A percentile compares a stretch with the other conserved stretches of the same genome.
Evolutionary conservation across 2,329 filamentous ascomycete species (phyloP).

Genomic region (Pyrenochaeta sp.): DNA sequence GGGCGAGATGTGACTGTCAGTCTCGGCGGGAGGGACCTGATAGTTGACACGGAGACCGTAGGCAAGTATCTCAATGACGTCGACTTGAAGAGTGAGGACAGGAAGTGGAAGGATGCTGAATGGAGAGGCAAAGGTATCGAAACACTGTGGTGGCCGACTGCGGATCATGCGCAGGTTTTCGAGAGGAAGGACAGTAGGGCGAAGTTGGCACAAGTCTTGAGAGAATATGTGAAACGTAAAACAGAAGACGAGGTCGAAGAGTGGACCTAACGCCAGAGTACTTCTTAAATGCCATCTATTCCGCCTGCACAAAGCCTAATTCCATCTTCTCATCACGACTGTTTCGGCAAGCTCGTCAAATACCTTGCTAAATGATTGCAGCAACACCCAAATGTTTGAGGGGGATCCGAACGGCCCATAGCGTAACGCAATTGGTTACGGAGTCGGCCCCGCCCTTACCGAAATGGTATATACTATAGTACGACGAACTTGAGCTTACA

Average conservation of each 20-base stretch:
- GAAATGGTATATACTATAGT: slow-evolving; percentile 16
- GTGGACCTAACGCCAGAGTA: not conserved
- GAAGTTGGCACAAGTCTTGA: slow-evolving; percentile 36
- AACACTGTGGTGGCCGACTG: slow-evolving; percentile 66
- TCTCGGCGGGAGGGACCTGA: slow-evolving; percentile 68
- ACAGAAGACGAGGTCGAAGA: slow-evolving; percentile 11
- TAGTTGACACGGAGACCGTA: slow-evolving; percentile 68
- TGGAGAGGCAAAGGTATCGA: slow-evolving; percentile 59
- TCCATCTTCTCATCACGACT: slow-evolving; percentile 7
- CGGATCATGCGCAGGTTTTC: slow-evolving; percentile 69
- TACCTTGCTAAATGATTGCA: not conserved
- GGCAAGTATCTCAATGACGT: slow-evolving; percentile 63
- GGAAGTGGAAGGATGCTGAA: slow-evolving; percentile 43
- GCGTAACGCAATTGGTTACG: slow-evolving; percentile 8
- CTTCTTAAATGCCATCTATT: not conserved
- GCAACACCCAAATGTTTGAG: slow-evolving; percentile 6
- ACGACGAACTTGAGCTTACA: slow-evolving; percentile 1
- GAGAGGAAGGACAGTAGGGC: slow-evolving; percentile 35
- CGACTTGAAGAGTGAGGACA: slow-evolving; percentile 39
- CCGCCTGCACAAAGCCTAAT: not conserved
- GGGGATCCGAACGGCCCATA: slow-evolving; percentile 31
- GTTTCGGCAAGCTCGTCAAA: slow-evolving; percentile 1
- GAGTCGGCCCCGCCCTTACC: slow-evolving; percentile 36
- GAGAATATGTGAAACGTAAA: slow-evolving; percentile 32
- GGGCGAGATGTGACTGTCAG: slow-evolving; percentile 62